Percentiles rank a stretch among this genome's conserved stretches.
Conservation (phyloP, 805 yeast genomes). For the Sugiyamaella qingdaonensis region DNA sequence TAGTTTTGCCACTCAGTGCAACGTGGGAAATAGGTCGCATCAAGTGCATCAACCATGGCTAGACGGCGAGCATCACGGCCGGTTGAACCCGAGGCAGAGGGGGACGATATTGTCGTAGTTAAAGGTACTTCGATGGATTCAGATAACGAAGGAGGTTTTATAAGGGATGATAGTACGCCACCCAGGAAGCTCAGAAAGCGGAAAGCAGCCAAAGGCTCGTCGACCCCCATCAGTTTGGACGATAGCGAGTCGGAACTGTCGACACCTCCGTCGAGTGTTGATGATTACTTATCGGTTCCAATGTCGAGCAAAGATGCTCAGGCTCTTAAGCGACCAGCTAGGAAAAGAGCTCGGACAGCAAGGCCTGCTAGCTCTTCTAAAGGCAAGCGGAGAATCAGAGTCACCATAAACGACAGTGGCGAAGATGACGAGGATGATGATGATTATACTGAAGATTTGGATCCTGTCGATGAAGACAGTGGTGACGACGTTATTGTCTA, state of each 20-base stretch:
- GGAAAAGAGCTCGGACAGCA: neutral
- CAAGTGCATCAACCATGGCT: neutral
- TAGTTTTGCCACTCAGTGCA: too few species aligned
- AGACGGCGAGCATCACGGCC: neutral
- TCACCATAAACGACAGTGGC: neutral
- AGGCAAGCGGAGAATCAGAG: neutral
- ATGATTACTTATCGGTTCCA: conserved; percentile 1
- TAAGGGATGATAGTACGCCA: neutral
- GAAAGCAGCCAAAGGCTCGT: neutral
- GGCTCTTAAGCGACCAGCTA: neutral
- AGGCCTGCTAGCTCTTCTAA: neutral
- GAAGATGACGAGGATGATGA: conserved; percentile 6
- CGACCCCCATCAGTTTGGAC: neutral
- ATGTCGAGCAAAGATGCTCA: conserved; percentile 9
- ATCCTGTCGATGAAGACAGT: neutral
- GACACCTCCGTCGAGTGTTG: conserved; percentile 6
- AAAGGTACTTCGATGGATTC: neutral
- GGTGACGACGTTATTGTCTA: conserved; percentile 2
- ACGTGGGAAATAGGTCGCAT: neutral
- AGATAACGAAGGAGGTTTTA: neutral
- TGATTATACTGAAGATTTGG: conserved; percentile 4
- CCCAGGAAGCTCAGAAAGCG: neutral
- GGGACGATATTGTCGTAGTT: conserved; percentile 6
- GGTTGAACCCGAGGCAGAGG: neutral
- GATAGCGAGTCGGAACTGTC: neutral